Evolutionary conservation across 495 filamentous ascomycete species (phyloP), one percentile per base, ranked within the genome.

Genomic region (Lepraria neglecta): DNA sequence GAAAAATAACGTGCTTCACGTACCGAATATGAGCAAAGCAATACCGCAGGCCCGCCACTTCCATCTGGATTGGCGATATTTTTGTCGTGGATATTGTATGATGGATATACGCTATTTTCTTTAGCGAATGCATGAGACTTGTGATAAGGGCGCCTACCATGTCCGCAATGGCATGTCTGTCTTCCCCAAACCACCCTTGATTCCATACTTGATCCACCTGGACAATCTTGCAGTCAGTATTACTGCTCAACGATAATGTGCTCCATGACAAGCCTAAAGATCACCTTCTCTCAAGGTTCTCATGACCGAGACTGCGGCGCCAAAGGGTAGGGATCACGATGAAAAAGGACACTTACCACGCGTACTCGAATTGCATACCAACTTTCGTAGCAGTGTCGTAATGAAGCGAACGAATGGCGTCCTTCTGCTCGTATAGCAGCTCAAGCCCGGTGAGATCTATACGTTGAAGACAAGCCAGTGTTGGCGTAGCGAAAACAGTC

Each of bases 151-250:
- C 19, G 28, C 51, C 19, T 19, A 54, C 51, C 51, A 68, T 17
- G 63, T 68, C 5, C 76, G 66, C 28, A 74, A 65, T 15, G 65
- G 62, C 21, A 72, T 62, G 62, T 78, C 75, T 6, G 74, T 73
- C 27, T 38, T 59, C 7, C 67, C 69, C 9, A 70, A 43, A 10
- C 75, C 77, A 7, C 75, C 76, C 10, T 62, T 54, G 12, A 54
- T 54, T 11, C 65, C 67, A 45, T 59, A 65, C 0, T 6, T 24
- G 35, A 55, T 58, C 74, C 74, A 75, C 74, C 24, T 38, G 12
- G 35, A 38, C 35, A 7, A 38, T 38, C 9, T 38, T 38, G 9
- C 3, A 7, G 35, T 38, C 35, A 38, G 35, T 12, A 38, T 2
- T 2, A 10, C 12, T 38, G 35, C 12, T 12, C 7, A 38, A 38